phyloP scores from a whole-genome alignment of 2,329 filamentous ascomycete species.

The Hypoxylon sp. region DNA sequence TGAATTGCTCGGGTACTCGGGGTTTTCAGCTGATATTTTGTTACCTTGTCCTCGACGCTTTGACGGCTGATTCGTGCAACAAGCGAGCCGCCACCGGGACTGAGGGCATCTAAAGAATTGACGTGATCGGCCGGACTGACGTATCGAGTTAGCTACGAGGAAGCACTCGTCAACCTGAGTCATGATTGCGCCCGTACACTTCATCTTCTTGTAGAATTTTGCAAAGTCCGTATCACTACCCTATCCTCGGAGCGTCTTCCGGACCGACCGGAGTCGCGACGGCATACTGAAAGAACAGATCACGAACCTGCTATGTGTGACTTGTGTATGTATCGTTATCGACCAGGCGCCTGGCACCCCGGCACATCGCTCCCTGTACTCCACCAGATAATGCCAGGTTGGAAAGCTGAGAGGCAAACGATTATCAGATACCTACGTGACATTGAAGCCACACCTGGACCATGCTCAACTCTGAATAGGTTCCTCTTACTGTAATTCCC shows the following conservation, averaged over 20 bases:
- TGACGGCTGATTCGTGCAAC: not conserved
- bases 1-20: not conserved
- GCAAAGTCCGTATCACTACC: not conserved
- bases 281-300: too few species aligned
- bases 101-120: constrained; percentile 1
- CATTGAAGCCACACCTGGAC: constrained; percentile 4
- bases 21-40: too few species aligned
- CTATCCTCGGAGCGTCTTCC: constrained; percentile 4
- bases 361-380: constrained; percentile 5
- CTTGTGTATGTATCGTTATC: not conserved
- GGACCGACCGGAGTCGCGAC: not conserved
- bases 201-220: not conserved
- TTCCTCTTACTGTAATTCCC: constrained; percentile 1
- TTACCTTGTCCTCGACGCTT: not conserved
- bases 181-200: constrained; percentile 2
- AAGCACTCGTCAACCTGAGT: constrained; percentile 5
- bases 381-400: constrained; percentile 1
- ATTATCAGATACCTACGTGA: constrained; percentile 21
- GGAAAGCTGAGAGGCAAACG: constrained; percentile 13
- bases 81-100: constrained; percentile 17
- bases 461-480: constrained; percentile 2
- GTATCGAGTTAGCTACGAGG: not conserved
- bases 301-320: not conserved
- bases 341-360: not conserved
- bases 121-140: constrained; percentile 2